Percentiles rank a stretch among this genome's conserved stretches.
These are phyloP conservation scores for Candida gorgasii DNA, from an alignment of 805 yeast species.

Conservation along the genomic window DNA sequence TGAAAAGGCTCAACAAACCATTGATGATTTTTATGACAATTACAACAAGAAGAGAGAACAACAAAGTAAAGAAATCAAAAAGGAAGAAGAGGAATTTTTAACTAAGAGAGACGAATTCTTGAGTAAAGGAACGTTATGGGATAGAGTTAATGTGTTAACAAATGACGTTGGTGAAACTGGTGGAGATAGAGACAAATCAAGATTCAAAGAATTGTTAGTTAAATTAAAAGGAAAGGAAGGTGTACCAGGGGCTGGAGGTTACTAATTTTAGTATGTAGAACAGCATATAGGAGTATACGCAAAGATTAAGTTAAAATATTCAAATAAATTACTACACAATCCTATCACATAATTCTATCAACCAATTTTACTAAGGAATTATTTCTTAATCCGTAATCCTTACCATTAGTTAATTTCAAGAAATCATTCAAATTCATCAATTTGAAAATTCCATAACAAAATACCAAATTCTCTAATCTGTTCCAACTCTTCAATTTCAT, in stretches of 20 bases:
- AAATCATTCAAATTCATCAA: conserved; percentile 40
- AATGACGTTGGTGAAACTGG: conserved; percentile 47
- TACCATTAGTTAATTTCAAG: conserved; percentile 21
- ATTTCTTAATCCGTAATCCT: conserved; percentile 18
- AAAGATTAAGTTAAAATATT: background rate
- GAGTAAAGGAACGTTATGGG: conserved; percentile 56
- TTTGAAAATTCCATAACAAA: conserved; percentile 38
- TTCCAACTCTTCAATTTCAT: conserved; percentile 32
- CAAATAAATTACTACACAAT: background rate
- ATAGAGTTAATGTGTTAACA: conserved; percentile 54
- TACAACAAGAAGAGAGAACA: conserved; percentile 83
- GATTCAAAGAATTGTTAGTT: conserved; percentile 64
- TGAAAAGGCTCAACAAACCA: conserved; percentile 74
- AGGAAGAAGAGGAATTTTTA: conserved; percentile 70
- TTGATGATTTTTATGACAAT: conserved; percentile 90
- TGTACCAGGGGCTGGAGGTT: conserved; percentile 79
- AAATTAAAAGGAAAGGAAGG: conserved; percentile 67
- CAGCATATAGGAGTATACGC: background rate
- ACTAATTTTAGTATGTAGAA: conserved; percentile 22
- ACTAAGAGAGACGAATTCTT: conserved; percentile 70
- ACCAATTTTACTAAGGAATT: conserved; percentile 20
- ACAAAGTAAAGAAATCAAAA: conserved; percentile 59
- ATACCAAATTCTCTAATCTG: conserved; percentile 30
- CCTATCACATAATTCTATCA: conserved; percentile 25
- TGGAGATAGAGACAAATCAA: conserved; percentile 62